A percentile compares a stretch with the other conserved stretches of the same genome.
Evolutionary conservation across 2,329 filamentous ascomycete species (phyloP).

Genomic region (Fusarium equiseti): DNA sequence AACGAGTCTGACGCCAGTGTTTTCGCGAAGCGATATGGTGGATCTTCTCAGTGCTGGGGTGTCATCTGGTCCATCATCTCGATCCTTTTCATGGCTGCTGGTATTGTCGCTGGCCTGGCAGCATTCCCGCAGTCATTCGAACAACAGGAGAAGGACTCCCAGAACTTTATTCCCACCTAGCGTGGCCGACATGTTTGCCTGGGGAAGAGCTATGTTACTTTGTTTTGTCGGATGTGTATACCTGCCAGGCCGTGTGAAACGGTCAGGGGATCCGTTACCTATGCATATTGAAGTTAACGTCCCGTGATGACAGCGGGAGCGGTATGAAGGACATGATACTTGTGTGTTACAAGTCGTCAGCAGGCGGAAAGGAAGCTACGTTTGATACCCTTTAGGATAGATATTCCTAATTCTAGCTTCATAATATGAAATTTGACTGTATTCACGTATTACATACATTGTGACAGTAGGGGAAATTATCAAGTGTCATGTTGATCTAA

Average conservation of each 20-base stretch:
- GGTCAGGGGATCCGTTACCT: not conserved
- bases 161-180: conserved; percentile 70
- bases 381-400: conserved; percentile 40
- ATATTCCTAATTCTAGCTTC: conserved; percentile 2
- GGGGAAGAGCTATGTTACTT: not conserved
- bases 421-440: not conserved
- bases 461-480: not conserved
- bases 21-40: conserved; percentile 82
- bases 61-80: conserved; percentile 82
- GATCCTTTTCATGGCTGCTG: conserved; percentile 76
- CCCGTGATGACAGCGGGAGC: conserved; percentile 36
- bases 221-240: conserved; percentile 1
- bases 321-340: not conserved
- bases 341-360: conserved; percentile 12
- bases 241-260: not conserved
- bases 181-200: not conserved
- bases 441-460: not conserved
- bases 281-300: conserved; percentile 6
- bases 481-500: not conserved
- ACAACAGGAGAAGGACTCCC: conserved; percentile 76
- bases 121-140: conserved; percentile 78
- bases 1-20: conserved; percentile 84
- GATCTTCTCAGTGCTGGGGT: conserved; percentile 85
- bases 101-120: conserved; percentile 81
- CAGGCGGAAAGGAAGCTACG: conserved; percentile 8